These are phyloP conservation scores for Pichia paraexigua DNA, from an alignment of 805 yeast genomes.

Conservation along the genomic window DNA sequence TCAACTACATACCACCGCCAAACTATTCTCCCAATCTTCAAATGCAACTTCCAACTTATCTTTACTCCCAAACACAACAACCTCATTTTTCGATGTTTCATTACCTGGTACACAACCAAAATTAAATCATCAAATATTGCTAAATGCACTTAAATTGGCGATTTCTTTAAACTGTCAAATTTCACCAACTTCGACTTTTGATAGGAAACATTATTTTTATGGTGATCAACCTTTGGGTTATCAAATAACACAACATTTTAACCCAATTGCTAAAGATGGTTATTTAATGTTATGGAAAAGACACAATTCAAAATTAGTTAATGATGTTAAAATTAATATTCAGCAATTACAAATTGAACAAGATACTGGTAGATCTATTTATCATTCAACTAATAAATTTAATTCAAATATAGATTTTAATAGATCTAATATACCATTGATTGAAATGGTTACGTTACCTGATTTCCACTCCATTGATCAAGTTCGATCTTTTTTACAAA, in stretches of 20 bases:
- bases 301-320: conserved; percentile 41
- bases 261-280: conserved; percentile 74
- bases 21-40: conserved; percentile 65
- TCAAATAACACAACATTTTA: conserved; percentile 85
- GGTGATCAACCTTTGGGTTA: conserved; percentile 96
- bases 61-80: conserved; percentile 52
- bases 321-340: conserved; percentile 46
- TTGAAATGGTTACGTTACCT: conserved; percentile 88
- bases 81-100: conserved; percentile 75
- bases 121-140: conserved; percentile 66
- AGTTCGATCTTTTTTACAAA: conserved; percentile 71
- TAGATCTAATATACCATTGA: conserved; percentile 76
- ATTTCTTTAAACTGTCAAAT: conserved; percentile 57
- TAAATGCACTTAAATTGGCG: conserved; percentile 66
- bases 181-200: conserved; percentile 57
- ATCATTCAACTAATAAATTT: conserved; percentile 30
- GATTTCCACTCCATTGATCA: conserved; percentile 63
- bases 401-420: conserved; percentile 61
- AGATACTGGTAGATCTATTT: conserved; percentile 80
- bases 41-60: conserved; percentile 37
- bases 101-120: conserved; percentile 90
- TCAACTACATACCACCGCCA: conserved; percentile 65
- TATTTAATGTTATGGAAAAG: conserved; percentile 36
- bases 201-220: conserved; percentile 92
- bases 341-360: conserved; percentile 89